These are phyloP conservation scores for Aspergillus coremiiformis DNA, from an alignment of 495 filamentous ascomycete species.

Conservation along the genomic window DNA sequence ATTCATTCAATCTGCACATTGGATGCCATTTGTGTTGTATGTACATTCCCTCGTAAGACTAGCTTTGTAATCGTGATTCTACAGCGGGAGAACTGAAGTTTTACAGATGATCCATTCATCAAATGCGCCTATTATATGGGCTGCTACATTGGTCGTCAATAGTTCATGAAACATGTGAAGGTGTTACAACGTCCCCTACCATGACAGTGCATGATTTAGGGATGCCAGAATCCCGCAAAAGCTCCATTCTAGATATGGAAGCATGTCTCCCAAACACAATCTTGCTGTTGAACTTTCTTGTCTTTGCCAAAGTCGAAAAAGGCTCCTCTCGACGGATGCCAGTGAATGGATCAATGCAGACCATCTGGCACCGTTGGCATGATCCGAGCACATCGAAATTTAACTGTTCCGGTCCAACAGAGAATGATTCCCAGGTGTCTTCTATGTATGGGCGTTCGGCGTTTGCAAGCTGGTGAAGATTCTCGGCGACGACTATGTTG, in stretches of 20 bases:
- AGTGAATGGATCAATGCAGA: slow-evolving; percentile 83
- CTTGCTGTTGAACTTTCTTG: slow-evolving; percentile 69
- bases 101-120: too few relatives aligned
- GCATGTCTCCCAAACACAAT: slow-evolving; percentile 84
- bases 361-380: slow-evolving; percentile 90
- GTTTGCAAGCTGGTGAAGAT: slow-evolving; percentile 28
- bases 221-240: slow-evolving; percentile 10
- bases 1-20: slow-evolving; percentile 3
- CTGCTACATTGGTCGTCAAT: neutral
- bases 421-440: slow-evolving; percentile 39
- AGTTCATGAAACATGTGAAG: slow-evolving; percentile 18
- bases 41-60: neutral
- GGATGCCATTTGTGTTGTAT: neutral
- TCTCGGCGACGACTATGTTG: slow-evolving; percentile 68
- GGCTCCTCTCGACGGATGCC: slow-evolving; percentile 74
- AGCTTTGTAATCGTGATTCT: neutral
- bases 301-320: slow-evolving; percentile 81
- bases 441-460: slow-evolving; percentile 50
- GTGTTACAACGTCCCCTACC: slow-evolving; percentile 38
- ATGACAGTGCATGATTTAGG: slow-evolving; percentile 26
- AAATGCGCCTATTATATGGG: neutral
- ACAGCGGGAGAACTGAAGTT: neutral
- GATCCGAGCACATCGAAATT: slow-evolving; percentile 66
- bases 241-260: slow-evolving; percentile 20
- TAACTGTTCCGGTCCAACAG: slow-evolving; percentile 28